Evolutionary conservation across 2,329 filamentous ascomycete species (phyloP).

Genomic region (Trichophyton simii): DNA sequence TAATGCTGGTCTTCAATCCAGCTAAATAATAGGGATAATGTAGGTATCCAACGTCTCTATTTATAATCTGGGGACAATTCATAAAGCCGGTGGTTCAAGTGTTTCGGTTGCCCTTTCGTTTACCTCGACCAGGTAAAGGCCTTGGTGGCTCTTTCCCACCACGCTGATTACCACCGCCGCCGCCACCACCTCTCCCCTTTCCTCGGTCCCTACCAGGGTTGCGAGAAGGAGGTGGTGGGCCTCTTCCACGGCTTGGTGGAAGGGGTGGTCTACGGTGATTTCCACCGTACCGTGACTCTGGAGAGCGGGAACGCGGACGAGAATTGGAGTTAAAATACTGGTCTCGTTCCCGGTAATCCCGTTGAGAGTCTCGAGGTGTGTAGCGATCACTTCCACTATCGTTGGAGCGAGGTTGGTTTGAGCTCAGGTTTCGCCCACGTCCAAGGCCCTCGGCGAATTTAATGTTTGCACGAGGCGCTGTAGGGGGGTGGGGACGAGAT

Average conservation of each 20-base stretch:
- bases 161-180: conserved; percentile 14
- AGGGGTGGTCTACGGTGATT: conserved; percentile 16
- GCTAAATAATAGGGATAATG: neutral
- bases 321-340: conserved; percentile 15
- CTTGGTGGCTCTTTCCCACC: neutral
- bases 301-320: conserved; percentile 24
- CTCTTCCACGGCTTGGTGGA: conserved; percentile 16
- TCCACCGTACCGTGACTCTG: conserved; percentile 15
- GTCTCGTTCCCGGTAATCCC: conserved; percentile 19
- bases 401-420: conserved; percentile 11
- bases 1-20: neutral
- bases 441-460: conserved; percentile 24
- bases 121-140: neutral
- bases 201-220: conserved; percentile 12
- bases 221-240: conserved; percentile 10
- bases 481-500: conserved; percentile 19
- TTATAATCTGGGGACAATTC: neutral
- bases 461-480: conserved; percentile 23
- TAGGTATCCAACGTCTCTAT: neutral
- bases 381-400: conserved; percentile 8
- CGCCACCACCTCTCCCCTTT: conserved; percentile 16
- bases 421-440: conserved; percentile 18
- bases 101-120: neutral
- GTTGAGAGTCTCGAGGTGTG: conserved; percentile 9
- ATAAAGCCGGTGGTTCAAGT: neutral